Evolutionary conservation across 2,329 filamentous ascomycete species (phyloP).

Genomic region (Aspergillus flavus): DNA sequence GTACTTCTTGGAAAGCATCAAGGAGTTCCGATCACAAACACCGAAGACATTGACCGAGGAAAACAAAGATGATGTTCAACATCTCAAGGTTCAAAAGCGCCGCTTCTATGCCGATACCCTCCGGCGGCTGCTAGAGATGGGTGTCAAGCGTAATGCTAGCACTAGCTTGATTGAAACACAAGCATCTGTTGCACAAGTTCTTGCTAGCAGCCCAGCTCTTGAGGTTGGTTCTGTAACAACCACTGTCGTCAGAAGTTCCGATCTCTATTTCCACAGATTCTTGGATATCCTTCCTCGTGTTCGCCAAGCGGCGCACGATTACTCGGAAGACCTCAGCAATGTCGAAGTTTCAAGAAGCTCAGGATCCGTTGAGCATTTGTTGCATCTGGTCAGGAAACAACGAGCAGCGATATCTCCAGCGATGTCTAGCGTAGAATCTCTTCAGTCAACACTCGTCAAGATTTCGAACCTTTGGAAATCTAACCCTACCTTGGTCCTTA

Average conservation of each 20-base stretch:
- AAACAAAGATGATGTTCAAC: constrained; percentile 80
- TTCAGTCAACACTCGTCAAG: constrained; percentile 34
- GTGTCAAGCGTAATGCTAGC: constrained; percentile 79
- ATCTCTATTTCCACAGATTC: constrained; percentile 78
- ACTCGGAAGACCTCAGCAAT: constrained; percentile 81
- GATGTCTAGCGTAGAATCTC: constrained; percentile 30
- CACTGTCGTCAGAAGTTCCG: constrained; percentile 48
- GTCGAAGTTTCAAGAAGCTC: constrained; percentile 78
- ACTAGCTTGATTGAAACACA: constrained; percentile 74
- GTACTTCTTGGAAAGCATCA: constrained; percentile 68
- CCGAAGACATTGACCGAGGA: constrained; percentile 80
- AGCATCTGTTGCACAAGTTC: constrained; percentile 67
- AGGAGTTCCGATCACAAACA: constrained; percentile 79
- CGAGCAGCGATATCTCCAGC: constrained; percentile 38
- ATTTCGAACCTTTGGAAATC: constrained; percentile 38
- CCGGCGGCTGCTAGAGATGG: constrained; percentile 83
- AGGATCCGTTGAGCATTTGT: constrained; percentile 82
- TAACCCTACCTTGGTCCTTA: constrained; percentile 27
- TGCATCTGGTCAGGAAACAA: constrained; percentile 55
- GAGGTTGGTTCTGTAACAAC: constrained; percentile 25
- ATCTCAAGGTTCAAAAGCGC: constrained; percentile 87
- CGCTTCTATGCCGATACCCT: constrained; percentile 88
- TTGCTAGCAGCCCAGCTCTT: constrained; percentile 59
- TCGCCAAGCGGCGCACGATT: constrained; percentile 68
- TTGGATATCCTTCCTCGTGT: constrained; percentile 72